These are phyloP conservation scores for Paramecium sonneborni DNA, from an alignment of 73 alveolate genomes.

Conservation along the genomic window DNA sequence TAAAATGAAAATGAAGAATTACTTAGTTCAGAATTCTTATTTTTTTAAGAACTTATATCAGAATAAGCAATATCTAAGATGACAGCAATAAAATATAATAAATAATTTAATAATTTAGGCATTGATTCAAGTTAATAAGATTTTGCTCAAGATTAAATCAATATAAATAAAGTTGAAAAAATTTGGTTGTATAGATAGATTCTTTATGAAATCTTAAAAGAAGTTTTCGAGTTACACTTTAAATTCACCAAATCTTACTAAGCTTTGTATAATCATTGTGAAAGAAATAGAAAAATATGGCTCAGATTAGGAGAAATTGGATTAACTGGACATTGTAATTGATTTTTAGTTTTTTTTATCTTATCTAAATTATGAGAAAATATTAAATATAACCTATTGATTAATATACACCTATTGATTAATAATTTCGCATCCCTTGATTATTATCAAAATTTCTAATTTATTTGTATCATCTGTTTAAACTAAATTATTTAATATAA, in stretches of 20 bases:
- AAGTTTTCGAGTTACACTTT: neutral
- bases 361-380: too few species aligned
- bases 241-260: neutral
- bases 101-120: neutral
- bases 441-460: too few species aligned
- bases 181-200: neutral
- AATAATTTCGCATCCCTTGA: too few species aligned
- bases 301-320: constrained; percentile 17
- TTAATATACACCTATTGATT: too few species aligned
- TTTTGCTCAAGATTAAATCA: neutral
- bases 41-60: neutral
- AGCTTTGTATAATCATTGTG: neutral
- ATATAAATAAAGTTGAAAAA: neutral
- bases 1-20: neutral
- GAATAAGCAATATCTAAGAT: neutral
- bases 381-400: too few species aligned
- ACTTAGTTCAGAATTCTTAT: neutral
- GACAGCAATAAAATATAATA: neutral
- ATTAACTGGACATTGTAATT: neutral
- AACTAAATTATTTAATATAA: too few species aligned
- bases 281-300: constrained; percentile 41
- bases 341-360: neutral
- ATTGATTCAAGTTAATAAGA: neutral
- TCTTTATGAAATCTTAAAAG: neutral
- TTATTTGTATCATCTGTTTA: too few species aligned